phyloP scores from a whole-genome alignment of 2,329 filamentous ascomycete genomes.

The Aspergillus tubingensis region DNA sequence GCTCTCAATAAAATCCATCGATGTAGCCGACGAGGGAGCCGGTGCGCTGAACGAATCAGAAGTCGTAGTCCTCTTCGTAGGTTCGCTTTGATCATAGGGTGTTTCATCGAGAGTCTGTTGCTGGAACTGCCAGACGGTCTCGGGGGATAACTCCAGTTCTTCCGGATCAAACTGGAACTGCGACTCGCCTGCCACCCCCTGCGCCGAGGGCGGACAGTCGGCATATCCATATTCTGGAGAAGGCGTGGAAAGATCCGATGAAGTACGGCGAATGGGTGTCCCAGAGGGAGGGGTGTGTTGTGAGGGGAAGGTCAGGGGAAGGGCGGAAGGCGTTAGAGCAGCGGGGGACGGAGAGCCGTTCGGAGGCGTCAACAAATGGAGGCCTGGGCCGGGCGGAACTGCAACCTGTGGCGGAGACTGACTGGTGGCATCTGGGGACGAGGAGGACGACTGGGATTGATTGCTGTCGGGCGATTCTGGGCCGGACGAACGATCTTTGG shows the following conservation, averaged over 20 bases:
- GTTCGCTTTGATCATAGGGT: background rate
- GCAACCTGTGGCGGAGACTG: background rate
- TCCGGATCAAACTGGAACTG: background rate
- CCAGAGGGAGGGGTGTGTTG: background rate
- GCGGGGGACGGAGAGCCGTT: background rate
- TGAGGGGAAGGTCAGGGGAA: background rate
- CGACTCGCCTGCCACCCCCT: background rate
- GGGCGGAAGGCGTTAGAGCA: background rate
- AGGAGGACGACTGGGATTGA: background rate
- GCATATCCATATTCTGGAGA: background rate
- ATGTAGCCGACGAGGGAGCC: background rate
- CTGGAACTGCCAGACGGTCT: background rate
- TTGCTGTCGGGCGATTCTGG: conserved; percentile 11
- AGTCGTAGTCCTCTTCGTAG: background rate
- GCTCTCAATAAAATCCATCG: conserved; percentile 8
- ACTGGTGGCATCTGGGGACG: background rate
- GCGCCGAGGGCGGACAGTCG: background rate
- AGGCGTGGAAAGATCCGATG: background rate
- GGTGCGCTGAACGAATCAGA: background rate
- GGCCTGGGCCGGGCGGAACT: background rate
- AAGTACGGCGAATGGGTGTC: background rate
- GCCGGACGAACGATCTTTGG: conserved; percentile 29
- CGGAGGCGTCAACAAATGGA: background rate
- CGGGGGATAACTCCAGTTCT: background rate
- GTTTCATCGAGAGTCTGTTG: background rate